A percentile compares a stretch with the other conserved stretches of the same genome.
phyloP scores from a whole-genome alignment of 805 yeast species.

The Priceomyces haplophilus region DNA sequence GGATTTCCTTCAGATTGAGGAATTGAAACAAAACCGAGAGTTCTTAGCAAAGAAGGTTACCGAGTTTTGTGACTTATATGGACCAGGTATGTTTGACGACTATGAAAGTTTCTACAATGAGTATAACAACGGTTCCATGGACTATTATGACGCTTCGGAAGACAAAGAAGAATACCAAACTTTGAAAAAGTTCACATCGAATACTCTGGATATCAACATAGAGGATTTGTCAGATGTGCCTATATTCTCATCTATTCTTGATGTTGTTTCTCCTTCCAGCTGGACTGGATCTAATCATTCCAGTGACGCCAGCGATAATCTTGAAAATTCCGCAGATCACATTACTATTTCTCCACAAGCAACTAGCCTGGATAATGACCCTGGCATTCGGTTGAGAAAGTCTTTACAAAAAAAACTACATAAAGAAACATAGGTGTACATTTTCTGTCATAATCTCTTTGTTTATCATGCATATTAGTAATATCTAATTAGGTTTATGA shows the following conservation, averaged over 20 bases:
- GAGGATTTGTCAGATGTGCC: constrained; percentile 26
- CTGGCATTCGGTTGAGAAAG: neutral
- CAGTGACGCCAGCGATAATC: neutral
- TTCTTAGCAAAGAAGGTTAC: constrained; percentile 27
- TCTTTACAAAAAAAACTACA: neutral
- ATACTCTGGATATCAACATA: neutral
- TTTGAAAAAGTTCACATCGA: neutral
- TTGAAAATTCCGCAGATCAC: neutral
- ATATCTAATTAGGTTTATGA: too few relatives aligned
- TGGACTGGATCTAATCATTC: neutral
- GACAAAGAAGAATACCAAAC: neutral
- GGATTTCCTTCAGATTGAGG: constrained; percentile 29
- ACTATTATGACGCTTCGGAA: constrained; percentile 1
- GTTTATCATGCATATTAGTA: too few relatives aligned
- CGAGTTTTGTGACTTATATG: constrained; percentile 35
- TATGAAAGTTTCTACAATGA: constrained; percentile 30
- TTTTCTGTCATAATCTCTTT: too few relatives aligned
- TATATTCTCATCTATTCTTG: constrained; percentile 19
- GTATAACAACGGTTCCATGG: constrained; percentile 14
- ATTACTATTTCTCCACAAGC: neutral
- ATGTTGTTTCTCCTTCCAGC: neutral
- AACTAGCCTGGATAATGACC: neutral
- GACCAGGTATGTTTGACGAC: constrained; percentile 39
- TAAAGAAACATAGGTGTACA: neutral
- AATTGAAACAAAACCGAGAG: constrained; percentile 26